A percentile compares a stretch with the other conserved stretches of the same genome.
Conservation (phyloP, 805 yeast genomes). For the Komagataella phaffii region DNA sequence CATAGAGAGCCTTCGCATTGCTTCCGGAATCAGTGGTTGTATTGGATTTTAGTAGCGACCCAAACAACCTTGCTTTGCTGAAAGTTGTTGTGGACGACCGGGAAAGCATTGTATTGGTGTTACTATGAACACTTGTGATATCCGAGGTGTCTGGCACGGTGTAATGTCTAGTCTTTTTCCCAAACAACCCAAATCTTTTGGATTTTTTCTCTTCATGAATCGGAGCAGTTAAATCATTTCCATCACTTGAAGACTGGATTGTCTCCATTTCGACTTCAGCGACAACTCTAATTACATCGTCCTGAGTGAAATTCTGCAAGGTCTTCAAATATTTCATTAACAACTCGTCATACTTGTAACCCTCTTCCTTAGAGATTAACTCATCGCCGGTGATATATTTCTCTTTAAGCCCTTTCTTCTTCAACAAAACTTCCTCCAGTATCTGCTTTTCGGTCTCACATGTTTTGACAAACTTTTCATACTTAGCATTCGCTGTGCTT, state of each 20-base stretch:
- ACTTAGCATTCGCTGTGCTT: conserved; percentile 23
- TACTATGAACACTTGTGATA: background rate
- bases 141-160: background rate
- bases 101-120: background rate
- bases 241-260: conserved; percentile 75
- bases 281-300: conserved; percentile 61
- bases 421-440: conserved; percentile 24
- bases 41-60: conserved; percentile 17
- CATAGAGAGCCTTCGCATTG: conserved; percentile 42
- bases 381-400: conserved; percentile 22
- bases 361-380: conserved; percentile 22
- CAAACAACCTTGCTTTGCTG: conserved; percentile 15
- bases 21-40: conserved; percentile 3
- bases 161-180: background rate
- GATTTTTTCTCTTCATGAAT: conserved; percentile 43
- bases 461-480: conserved; percentile 23
- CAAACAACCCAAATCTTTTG: conserved; percentile 32
- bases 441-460: conserved; percentile 37
- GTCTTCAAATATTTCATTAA: conserved; percentile 36
- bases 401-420: conserved; percentile 20
- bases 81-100: conserved; percentile 10
- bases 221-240: conserved; percentile 50
- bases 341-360: conserved; percentile 32
- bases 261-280: conserved; percentile 85
- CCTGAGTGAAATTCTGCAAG: conserved; percentile 50